Evolutionary conservation across 73 alveolate genomes (phyloP).

Genomic region (Paramecium primaurelia): DNA sequence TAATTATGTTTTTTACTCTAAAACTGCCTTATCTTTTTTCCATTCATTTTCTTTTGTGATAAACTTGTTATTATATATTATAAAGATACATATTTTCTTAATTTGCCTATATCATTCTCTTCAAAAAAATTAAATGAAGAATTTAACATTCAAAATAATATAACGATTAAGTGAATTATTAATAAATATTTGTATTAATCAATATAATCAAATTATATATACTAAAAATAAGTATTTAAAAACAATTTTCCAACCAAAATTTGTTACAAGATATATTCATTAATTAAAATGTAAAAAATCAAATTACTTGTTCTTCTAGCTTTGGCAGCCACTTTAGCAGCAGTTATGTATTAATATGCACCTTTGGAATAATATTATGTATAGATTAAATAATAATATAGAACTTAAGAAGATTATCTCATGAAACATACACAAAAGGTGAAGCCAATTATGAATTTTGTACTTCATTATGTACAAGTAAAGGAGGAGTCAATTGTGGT

Average conservation of each 20-base stretch:
- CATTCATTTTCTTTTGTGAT: conserved; percentile 9
- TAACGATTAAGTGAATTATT: conserved; percentile 3
- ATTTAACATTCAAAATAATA: conserved; percentile 3
- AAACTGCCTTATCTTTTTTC: conserved; percentile 23
- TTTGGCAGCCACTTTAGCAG: background rate
- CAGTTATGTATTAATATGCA: background rate
- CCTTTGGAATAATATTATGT: background rate
- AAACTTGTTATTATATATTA: background rate
- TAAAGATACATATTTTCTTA: background rate
- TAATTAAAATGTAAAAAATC: background rate
- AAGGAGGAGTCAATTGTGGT: conserved; percentile 46
- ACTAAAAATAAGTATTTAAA: background rate
- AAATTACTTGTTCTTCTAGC: background rate
- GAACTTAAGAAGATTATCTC: background rate
- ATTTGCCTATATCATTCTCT: background rate
- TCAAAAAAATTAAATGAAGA: conserved; percentile 10
- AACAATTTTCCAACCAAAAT: background rate
- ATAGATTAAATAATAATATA: background rate
- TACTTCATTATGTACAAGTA: background rate
- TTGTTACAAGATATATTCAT: background rate
- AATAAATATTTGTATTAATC: background rate
- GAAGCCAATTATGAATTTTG: conserved; percentile 18
- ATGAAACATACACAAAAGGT: conserved; percentile 22
- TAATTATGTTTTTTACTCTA: conserved; percentile 18
- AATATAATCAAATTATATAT: background rate